phyloP scores from a whole-genome alignment of 805 yeast species.

The Yarrowia phangngaensis region DNA sequence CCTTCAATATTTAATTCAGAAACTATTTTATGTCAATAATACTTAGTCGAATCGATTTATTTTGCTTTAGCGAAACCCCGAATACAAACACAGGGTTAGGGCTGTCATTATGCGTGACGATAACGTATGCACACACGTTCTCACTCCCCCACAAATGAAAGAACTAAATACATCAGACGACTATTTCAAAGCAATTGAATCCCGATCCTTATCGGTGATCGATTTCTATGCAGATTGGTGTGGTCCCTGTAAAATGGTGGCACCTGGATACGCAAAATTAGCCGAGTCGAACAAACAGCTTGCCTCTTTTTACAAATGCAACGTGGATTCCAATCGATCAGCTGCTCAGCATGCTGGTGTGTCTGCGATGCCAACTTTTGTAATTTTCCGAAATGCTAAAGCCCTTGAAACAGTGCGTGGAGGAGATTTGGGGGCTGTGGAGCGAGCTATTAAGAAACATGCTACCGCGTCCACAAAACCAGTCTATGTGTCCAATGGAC shows the following conservation, averaged over 20 bases:
- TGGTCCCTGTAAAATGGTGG: slow-evolving; percentile 97
- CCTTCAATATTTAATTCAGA: too few species aligned
- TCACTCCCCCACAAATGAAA: background rate
- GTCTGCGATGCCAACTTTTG: slow-evolving; percentile 57
- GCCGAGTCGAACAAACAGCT: slow-evolving; percentile 48
- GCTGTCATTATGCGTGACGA: too few species aligned
- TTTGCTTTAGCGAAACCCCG: too few species aligned
- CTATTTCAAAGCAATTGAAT: slow-evolving; percentile 9
- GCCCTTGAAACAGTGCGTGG: slow-evolving; percentile 7
- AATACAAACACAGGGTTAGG: too few species aligned
- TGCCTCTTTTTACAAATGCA: slow-evolving; percentile 84
- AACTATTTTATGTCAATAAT: too few species aligned
- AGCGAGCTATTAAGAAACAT: slow-evolving; percentile 2
- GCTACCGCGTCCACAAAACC: background rate
- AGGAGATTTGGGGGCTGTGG: slow-evolving; percentile 11
- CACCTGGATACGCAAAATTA: slow-evolving; percentile 69
- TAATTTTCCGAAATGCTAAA: slow-evolving; percentile 1
- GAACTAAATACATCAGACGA: slow-evolving; percentile 8
- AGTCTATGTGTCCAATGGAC: slow-evolving; percentile 5
- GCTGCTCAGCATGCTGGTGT: slow-evolving; percentile 68
- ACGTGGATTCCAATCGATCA: slow-evolving; percentile 76
- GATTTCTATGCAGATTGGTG: slow-evolving; percentile 98
- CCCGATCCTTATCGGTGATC: slow-evolving; percentile 48
- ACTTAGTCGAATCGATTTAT: too few species aligned
- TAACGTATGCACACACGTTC: too few species aligned